phyloP scores from a whole-genome alignment of 148 eudicot species.

The Persicaria maculosa region DNA sequence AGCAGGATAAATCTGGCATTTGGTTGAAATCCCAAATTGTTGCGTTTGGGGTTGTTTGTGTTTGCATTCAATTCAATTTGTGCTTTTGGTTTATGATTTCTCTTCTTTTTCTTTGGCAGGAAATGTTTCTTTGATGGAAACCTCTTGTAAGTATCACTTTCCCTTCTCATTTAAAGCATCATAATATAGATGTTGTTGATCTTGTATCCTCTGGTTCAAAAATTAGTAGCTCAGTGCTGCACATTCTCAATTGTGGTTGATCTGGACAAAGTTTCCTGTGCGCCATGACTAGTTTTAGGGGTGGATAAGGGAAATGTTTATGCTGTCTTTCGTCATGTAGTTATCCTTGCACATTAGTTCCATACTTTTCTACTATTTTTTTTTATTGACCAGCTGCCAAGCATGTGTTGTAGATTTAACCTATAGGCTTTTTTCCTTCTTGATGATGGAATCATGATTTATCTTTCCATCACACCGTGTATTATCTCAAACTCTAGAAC shows the following conservation, averaged over 20 bases:
- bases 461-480: background rate
- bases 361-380: background rate
- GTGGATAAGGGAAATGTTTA: too few species aligned
- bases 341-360: background rate
- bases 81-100: background rate
- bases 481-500: too few species aligned
- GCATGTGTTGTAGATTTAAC: background rate
- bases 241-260: background rate
- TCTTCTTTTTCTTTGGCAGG: conserved; percentile 28
- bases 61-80: background rate
- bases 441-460: background rate
- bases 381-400: background rate
- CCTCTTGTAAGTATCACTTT: conserved; percentile 48
- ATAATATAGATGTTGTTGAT: background rate
- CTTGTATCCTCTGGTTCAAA: background rate
- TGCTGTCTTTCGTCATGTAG: background rate
- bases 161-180: background rate
- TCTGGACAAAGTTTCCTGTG: too few species aligned
- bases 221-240: background rate
- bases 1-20: background rate
- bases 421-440: background rate
- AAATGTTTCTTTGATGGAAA: conserved; percentile 61
- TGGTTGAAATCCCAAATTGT: background rate
- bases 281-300: too few species aligned
- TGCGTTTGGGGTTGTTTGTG: background rate